Evolutionary conservation across 2,329 filamentous ascomycete genomes (phyloP).

Genomic region (Penicillium carneum): DNA sequence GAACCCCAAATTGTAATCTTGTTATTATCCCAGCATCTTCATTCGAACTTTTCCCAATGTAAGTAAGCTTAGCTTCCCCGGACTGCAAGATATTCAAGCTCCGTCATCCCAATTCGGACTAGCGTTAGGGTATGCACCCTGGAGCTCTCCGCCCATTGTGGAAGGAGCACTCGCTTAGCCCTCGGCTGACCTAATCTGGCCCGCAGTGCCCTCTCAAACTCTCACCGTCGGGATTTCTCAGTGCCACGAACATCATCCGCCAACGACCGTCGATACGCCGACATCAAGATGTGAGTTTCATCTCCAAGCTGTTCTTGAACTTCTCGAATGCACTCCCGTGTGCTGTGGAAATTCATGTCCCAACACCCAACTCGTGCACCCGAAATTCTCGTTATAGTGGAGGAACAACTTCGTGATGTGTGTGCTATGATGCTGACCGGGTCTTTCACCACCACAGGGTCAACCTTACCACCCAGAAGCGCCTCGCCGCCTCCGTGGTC

Average conservation of each 20-base stretch:
- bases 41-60: background rate
- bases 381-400: conserved; percentile 25
- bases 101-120: conserved; percentile 24
- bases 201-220: conserved; percentile 48
- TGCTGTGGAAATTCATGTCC: conserved; percentile 12
- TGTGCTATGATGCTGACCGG: conserved; percentile 43
- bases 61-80: conserved; percentile 14
- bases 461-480: conserved; percentile 99
- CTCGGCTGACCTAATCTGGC: conserved; percentile 50
- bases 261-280: conserved; percentile 57
- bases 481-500: conserved; percentile 97
- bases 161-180: conserved; percentile 44
- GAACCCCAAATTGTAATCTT: background rate
- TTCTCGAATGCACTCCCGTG: conserved; percentile 31
- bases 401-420: conserved; percentile 26
- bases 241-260: conserved; percentile 55
- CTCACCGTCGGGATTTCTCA: conserved; percentile 51
- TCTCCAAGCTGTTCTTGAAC: conserved; percentile 36
- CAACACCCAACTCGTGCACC: conserved; percentile 21
- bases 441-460: conserved; percentile 71
- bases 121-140: conserved; percentile 24
- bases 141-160: conserved; percentile 11
- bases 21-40: background rate
- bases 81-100: conserved; percentile 17
- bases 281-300: conserved; percentile 57